Base-by-base conservation (phyloP, 192 early-diverging fungal species). In the Paraglomus occultum region DNA sequence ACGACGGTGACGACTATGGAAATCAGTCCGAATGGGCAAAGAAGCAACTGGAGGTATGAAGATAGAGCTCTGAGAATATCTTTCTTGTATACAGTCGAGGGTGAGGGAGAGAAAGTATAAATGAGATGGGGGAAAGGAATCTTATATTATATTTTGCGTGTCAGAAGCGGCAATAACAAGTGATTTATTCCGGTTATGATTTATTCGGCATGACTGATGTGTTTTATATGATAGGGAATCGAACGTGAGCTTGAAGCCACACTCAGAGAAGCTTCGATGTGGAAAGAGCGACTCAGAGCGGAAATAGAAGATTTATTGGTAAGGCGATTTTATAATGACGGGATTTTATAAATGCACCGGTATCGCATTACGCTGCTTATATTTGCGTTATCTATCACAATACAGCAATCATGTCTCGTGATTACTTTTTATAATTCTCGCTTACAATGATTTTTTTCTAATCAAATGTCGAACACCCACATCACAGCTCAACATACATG, bases 281-380 rank as follows among this genome's bases (percentile, higher is more conserved):
- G 67, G 67, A 70, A 70, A 44, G 57, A 45, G 14, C 14, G 45
- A 10, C 22, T 70, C 40, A n/a, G 45, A n/a, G 53, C 67, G 38
- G 67, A 70, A 59, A 59, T 70, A 57, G 55, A 70, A 39, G 67
- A 70, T 44, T 18, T 70, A n/a, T 15, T 70, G 12, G 67, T 70
- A 59, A 6, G 40, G 31, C 31, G 1, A 31, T 31, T n/a, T 31
- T 31, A 31, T 31, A 1, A 31, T 31, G 31, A 31, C 31, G 31
- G 31, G 31, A 31, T 2, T 31, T 2, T 70, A 23, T 8, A 40
- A 4, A 2, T 5, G 46, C 49, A 54, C 17, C 4, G 38, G 14
- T 8, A 12, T 63, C 23, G 6, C 1, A 9, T 7, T 15, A 38
- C 31, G 22, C 0, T 12, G 17, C n/a, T 23, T 64, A 7, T 38